These are phyloP conservation scores for Amaranthus palmeri DNA, from an alignment of 148 eudicot genomes.

Conservation along the genomic window DNA sequence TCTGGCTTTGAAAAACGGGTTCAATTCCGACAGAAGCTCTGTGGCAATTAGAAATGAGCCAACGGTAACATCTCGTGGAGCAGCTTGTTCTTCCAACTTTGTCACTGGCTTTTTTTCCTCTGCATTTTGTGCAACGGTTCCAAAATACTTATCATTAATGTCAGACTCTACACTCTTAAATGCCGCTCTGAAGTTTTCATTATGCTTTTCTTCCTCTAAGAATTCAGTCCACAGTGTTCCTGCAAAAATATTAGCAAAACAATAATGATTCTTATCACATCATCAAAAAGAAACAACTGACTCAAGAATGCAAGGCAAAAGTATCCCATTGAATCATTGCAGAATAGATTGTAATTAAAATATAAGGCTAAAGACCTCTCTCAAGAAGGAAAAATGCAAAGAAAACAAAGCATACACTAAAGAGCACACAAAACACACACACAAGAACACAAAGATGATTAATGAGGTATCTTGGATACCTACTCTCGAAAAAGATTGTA, in stretches of 20 bases:
- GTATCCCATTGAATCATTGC: neutral
- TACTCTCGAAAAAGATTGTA: too few species aligned
- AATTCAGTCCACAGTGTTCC: conserved; percentile 36
- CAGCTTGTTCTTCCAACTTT: conserved; percentile 19
- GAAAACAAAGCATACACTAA: too few species aligned
- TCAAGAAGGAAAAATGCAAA: too few species aligned
- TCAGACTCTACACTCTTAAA: conserved; percentile 11
- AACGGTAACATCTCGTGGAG: conserved; percentile 26
- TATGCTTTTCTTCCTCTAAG: conserved; percentile 21
- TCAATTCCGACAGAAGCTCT: conserved; percentile 40
- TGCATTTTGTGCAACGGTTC: conserved; percentile 25
- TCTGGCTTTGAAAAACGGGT: conserved; percentile 46
- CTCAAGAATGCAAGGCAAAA: neutral
- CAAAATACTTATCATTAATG: conserved; percentile 26
- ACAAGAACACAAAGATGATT: too few species aligned
- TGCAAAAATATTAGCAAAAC: conserved; percentile 9
- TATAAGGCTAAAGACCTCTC: too few species aligned
- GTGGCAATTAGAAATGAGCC: conserved; percentile 75
- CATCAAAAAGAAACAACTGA: neutral
- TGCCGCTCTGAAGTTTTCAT: conserved; percentile 17
- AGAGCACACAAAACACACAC: too few species aligned
- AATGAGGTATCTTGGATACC: too few species aligned
- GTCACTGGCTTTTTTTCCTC: conserved; percentile 19
- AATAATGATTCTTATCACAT: neutral
- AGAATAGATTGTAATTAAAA: neutral